Conservation (phyloP, 176 grass and related monocot species). For the Ensete ventricosum region DNA sequence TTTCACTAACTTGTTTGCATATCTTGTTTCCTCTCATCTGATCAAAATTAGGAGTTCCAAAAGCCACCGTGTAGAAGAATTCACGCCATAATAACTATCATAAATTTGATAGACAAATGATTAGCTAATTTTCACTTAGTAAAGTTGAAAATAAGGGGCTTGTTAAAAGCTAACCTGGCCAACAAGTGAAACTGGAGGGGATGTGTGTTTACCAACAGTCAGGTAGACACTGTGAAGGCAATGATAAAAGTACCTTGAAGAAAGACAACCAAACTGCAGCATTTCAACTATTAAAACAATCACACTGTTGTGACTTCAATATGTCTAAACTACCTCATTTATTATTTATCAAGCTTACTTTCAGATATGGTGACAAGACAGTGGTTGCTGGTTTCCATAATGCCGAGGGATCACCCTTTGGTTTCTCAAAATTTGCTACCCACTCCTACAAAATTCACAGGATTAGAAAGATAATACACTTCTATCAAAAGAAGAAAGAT, state of each 20-base stretch:
- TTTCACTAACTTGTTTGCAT: constrained; percentile 54
- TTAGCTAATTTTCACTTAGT: neutral
- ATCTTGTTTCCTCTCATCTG: constrained; percentile 76
- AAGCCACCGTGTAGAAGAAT: constrained; percentile 83
- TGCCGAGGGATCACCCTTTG: constrained; percentile 78
- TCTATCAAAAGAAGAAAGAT: neutral
- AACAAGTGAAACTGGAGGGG: constrained; percentile 75
- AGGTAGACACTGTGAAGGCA: constrained; percentile 60
- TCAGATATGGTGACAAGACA: constrained; percentile 73
- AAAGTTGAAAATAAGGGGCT: constrained; percentile 7
- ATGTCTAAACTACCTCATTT: neutral
- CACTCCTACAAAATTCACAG: constrained; percentile 45
- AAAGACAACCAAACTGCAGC: constrained; percentile 76
- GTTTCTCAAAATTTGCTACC: constrained; percentile 93
- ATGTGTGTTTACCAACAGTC: constrained; percentile 50
- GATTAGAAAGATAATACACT: neutral
- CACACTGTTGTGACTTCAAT: constrained; percentile 7
- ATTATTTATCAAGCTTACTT: constrained; percentile 29
- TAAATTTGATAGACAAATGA: constrained; percentile 2
- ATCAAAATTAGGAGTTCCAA: constrained; percentile 78
- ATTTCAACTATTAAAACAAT: constrained; percentile 6
- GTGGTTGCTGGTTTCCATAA: constrained; percentile 78
- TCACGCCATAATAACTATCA: constrained; percentile 65
- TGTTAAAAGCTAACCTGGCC: constrained; percentile 29
- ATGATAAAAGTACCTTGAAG: constrained; percentile 85